Evolutionary conservation across 1,284 basidiomycete species (phyloP).

Genomic region (Trichosporon faecale): DNA sequence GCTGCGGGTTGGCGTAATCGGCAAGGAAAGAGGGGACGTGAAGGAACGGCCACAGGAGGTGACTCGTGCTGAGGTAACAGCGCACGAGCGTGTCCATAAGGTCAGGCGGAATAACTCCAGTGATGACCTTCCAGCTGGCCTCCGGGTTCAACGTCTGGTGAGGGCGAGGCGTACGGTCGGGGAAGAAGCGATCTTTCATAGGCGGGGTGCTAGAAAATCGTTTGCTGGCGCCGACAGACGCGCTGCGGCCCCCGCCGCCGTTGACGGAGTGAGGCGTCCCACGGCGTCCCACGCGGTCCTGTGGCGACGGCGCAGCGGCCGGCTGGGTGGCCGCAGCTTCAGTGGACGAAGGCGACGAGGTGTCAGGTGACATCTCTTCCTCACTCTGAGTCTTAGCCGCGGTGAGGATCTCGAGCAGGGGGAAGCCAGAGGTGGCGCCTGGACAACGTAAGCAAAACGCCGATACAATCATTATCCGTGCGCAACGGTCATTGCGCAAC

Average conservation of each 20-base stretch:
- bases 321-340: constrained; percentile 10
- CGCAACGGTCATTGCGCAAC: neutral
- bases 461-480: neutral
- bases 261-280: constrained; percentile 5
- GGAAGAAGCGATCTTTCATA: constrained; percentile 48
- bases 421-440: constrained; percentile 83
- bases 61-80: constrained; percentile 74
- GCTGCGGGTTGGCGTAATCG: constrained; percentile 83
- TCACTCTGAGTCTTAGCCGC: constrained; percentile 56
- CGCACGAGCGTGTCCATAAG: constrained; percentile 71
- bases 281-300: constrained; percentile 14
- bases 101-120: constrained; percentile 77
- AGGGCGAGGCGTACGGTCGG: constrained; percentile 67
- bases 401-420: constrained; percentile 70
- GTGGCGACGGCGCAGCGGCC: neutral
- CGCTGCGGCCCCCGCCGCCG: constrained; percentile 4
- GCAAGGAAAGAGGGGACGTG: constrained; percentile 82
- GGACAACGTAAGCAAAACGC: constrained; percentile 15
- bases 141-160: constrained; percentile 67
- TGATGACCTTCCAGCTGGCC: constrained; percentile 68
- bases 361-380: constrained; percentile 18
- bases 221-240: constrained; percentile 19
- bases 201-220: constrained; percentile 26
- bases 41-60: constrained; percentile 82
- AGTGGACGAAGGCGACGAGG: constrained; percentile 24